phyloP scores from a whole-genome alignment of 768 basidiomycete genomes.

The Trametes cinnabarina region DNA sequence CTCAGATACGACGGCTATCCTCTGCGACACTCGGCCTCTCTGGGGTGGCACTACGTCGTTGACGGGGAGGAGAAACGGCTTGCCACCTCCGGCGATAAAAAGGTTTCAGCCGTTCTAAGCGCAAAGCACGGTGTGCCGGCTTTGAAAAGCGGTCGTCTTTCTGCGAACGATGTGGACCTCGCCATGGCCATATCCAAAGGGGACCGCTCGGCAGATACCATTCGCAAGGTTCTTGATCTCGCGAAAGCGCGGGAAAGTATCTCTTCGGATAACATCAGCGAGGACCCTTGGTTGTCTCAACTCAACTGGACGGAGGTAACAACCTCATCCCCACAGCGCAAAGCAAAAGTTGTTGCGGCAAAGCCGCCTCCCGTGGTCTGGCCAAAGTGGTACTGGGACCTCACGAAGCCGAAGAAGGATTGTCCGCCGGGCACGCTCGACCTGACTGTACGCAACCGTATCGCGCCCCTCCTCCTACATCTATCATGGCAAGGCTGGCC shows the following conservation, averaged over 20 bases:
- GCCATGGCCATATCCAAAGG: conserved; percentile 47
- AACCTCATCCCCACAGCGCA: conserved; percentile 1
- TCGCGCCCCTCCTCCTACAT: conserved; percentile 81
- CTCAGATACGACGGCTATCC: conserved; percentile 62
- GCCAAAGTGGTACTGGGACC: conserved; percentile 98
- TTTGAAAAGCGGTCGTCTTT: conserved; percentile 43
- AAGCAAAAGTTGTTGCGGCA: conserved; percentile 12
- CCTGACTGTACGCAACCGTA: conserved; percentile 77
- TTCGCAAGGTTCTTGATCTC: conserved; percentile 38
- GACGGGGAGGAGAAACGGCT: conserved; percentile 37
- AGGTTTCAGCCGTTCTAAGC: conserved; percentile 45
- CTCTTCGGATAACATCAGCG: conserved; percentile 18
- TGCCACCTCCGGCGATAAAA: conserved; percentile 43
- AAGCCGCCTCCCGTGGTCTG: conserved; percentile 55
- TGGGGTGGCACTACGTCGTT: conserved; percentile 67
- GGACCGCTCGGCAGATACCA: conserved; percentile 35
- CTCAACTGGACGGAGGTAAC: conserved; percentile 60
- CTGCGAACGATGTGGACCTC: conserved; percentile 41
- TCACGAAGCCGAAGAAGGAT: conserved; percentile 69
- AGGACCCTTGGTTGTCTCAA: conserved; percentile 59
- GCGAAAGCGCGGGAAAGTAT: conserved; percentile 35
- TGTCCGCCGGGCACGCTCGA: conserved; percentile 72
- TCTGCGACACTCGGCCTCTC: conserved; percentile 48
- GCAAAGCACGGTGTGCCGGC: conserved; percentile 45
- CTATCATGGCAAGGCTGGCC: conserved; percentile 89